Evolutionary conservation across 768 basidiomycete genomes (phyloP).

Genomic region (Mycena maculata): DNA sequence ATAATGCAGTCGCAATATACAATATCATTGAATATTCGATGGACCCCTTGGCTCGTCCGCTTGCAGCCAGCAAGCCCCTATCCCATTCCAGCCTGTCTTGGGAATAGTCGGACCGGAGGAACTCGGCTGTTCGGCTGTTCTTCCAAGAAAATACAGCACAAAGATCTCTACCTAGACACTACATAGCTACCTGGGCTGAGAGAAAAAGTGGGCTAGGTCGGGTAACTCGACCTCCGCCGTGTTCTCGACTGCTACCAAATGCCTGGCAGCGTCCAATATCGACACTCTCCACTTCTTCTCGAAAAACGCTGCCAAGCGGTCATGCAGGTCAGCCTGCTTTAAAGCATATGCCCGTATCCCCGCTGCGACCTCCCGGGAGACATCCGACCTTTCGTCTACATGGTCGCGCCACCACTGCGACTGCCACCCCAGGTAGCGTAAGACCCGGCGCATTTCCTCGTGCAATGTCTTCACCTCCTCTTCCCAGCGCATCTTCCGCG

Average conservation of each 20-base stretch:
- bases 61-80: too few species aligned
- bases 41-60: too few species aligned
- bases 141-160: too few species aligned
- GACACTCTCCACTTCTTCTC: neutral
- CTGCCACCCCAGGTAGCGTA: slow-evolving; percentile 1
- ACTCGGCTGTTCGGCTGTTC: too few species aligned
- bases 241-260: neutral
- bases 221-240: too few species aligned
- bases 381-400: neutral
- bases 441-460: slow-evolving; percentile 28
- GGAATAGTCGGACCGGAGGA: too few species aligned
- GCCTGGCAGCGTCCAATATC: neutral
- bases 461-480: slow-evolving; percentile 33
- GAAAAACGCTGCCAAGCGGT: neutral
- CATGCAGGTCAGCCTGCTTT: neutral
- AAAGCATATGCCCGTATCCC: neutral
- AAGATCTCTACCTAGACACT: too few species aligned
- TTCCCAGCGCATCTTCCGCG: slow-evolving; percentile 16
- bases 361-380: neutral
- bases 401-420: neutral
- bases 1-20: too few species aligned
- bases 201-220: too few species aligned
- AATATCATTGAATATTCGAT: too few species aligned
- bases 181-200: too few species aligned
- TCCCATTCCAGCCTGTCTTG: too few species aligned